Percentiles rank a stretch among this genome's conserved stretches.
These are phyloP conservation scores for Lasiosphaeris hirsuta DNA, from an alignment of 495 filamentous ascomycete species.

Conservation along the genomic window DNA sequence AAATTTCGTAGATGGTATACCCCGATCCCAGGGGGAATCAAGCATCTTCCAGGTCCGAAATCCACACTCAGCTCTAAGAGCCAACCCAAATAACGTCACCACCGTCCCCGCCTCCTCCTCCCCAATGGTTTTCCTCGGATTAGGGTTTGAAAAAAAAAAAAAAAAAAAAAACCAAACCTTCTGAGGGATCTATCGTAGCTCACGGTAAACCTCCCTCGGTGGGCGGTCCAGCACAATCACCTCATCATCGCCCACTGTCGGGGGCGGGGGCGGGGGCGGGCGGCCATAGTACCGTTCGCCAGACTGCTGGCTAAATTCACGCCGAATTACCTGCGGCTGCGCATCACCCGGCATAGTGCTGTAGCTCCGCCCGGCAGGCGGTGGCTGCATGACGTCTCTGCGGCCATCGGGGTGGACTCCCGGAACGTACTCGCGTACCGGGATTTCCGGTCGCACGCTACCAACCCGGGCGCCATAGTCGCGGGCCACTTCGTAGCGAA, in stretches of 20 bases:
- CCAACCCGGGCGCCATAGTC: conserved; percentile 28
- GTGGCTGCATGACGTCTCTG: conserved; percentile 34
- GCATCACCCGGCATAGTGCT: conserved; percentile 37
- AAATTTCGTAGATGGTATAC: too few species aligned
- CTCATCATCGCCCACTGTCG: conserved; percentile 34
- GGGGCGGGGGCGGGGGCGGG: conserved; percentile 18
- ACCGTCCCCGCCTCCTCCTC: too few species aligned
- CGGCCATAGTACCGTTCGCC: conserved; percentile 30
- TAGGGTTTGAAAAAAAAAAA: too few species aligned
- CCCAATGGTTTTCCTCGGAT: background rate
- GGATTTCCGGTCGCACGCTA: conserved; percentile 41
- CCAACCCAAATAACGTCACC: too few species aligned
- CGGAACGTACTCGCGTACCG: conserved; percentile 39
- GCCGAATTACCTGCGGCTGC: conserved; percentile 29
- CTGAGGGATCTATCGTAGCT: background rate
- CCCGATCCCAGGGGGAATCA: too few species aligned
- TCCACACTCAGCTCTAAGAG: too few species aligned
- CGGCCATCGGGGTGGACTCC: conserved; percentile 37
- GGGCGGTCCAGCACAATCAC: conserved; percentile 45
- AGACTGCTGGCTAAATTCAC: conserved; percentile 36
- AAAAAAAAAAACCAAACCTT: too few species aligned
- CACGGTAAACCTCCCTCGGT: conserved; percentile 34
- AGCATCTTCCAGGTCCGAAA: too few species aligned
- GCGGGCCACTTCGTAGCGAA: conserved; percentile 22
- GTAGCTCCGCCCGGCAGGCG: conserved; percentile 35